These are phyloP conservation scores for Fraxinus albicans DNA, from an alignment of 305 asterid species.

Conservation along the genomic window DNA sequence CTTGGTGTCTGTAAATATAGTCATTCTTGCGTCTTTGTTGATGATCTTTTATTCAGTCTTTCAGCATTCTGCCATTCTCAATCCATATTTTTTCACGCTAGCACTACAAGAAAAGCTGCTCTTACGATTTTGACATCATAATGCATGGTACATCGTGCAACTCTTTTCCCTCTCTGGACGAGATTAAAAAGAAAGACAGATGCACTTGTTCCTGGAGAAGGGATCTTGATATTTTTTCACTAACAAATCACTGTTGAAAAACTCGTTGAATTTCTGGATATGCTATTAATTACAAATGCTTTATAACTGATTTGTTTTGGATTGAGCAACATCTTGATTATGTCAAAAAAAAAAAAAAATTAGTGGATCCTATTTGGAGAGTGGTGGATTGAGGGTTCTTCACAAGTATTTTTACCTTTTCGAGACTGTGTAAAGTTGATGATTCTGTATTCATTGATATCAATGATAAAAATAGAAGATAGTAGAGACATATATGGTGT, in stretches of 20 bases:
- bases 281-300: not conserved
- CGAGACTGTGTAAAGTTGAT: not conserved
- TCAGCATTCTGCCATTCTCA: not conserved
- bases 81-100: not conserved
- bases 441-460: not conserved
- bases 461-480: not conserved
- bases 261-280: not conserved
- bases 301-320: not conserved
- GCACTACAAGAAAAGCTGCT: not conserved
- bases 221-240: not conserved
- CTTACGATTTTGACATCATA: not conserved
- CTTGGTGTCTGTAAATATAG: slow-evolving; percentile 43
- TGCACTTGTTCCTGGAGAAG: not conserved
- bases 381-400: not conserved
- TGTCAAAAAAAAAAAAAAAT: not conserved
- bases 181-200: not conserved
- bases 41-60: not conserved
- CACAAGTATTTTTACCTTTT: not conserved
- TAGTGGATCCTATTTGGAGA: not conserved
- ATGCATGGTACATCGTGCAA: not conserved
- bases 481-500: not conserved
- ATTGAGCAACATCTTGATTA: not conserved
- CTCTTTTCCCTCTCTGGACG: not conserved
- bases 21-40: not conserved
- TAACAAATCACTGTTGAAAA: not conserved